Evolutionary conservation across 169 alveolate genomes (phyloP).

Genomic region (Besnoitia besnoiti): DNA sequence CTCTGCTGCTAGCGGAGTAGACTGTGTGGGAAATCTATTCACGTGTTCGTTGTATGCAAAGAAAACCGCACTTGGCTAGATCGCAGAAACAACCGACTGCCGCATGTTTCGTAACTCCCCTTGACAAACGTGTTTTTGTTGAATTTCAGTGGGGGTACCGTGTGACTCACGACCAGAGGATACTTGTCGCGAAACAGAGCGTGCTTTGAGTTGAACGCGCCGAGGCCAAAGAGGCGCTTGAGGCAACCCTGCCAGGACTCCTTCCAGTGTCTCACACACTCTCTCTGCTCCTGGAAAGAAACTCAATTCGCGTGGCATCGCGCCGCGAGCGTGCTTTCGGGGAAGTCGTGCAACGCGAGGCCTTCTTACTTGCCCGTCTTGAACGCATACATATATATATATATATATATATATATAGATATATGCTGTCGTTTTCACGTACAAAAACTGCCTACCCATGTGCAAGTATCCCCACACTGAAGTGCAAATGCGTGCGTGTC

Average conservation of each 20-base stretch:
- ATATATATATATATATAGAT: neutral
- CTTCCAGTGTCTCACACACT: neutral
- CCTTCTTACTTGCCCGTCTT: neutral
- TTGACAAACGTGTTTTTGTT: too few relatives aligned
- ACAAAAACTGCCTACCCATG: too few relatives aligned
- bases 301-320: neutral
- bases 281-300: conserved; percentile 3
- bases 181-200: neutral
- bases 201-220: neutral
- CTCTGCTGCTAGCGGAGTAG: too few relatives aligned
- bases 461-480: too few relatives aligned
- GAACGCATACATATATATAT: neutral
- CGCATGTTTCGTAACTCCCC: too few relatives aligned
- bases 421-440: neutral
- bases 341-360: too few relatives aligned
- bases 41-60: too few relatives aligned
- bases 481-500: too few relatives aligned
- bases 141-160: too few relatives aligned
- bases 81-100: too few relatives aligned
- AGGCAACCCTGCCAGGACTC: conserved; percentile 21
- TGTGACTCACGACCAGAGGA: neutral
- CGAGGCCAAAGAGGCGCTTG: neutral
- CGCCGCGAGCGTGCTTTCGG: neutral
- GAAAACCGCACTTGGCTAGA: too few relatives aligned
- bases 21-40: too few relatives aligned